Base-by-base conservation (phyloP, 441 rosid species). In the Mallotus japonicus region DNA sequence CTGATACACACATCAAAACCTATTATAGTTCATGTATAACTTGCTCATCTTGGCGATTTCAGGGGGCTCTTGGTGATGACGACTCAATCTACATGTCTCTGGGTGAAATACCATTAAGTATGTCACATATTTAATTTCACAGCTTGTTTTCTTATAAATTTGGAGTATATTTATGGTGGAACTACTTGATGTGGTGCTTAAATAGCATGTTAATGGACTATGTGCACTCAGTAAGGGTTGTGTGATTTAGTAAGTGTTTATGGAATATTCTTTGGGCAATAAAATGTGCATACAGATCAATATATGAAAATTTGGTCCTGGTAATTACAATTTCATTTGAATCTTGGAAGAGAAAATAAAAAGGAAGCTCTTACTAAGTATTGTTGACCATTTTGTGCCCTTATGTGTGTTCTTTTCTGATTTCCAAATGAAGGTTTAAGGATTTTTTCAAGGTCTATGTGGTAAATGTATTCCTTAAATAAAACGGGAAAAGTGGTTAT, bases 101-200 rank as follows among this genome's bases (percentile, higher is more conserved):
- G 15, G 99, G 92, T 53, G 99, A 95, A 87, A 92, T 95, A 87
- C 97, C 99, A 73, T 78, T 95, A 84, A 91, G 97, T 92, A 91
- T 79, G 96, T 71, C 65, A 61, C 77, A 75, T 79, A 50, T 75
- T 78, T 74, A 78, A 71, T 73, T 80, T 76, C 60, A 57, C 70
- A 20, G 24, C 76, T 78, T 78, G 57, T 58, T 76, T 79, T 74
- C 66, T 74, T 67, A 50, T 68, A 37, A 65, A 50, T 77, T 73
- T 72, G 37, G 71, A 70, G 42, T 62, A 54, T 44, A 19, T 76
- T 68, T 66, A 60, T 75, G 63, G 68, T 75, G 70, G 80, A 71
- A 63, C 67, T 65, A 47, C 60, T 65, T 54, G 63, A 20, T 22
- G 37, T 74, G 67, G 61, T 56, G 24, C 51, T 68, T 57, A 62